Percentiles rank a stretch among this genome's conserved stretches.
Conservation (phyloP, 2,329 filamentous ascomycete species). For the Aspergillus brunneoviolaceus region DNA sequence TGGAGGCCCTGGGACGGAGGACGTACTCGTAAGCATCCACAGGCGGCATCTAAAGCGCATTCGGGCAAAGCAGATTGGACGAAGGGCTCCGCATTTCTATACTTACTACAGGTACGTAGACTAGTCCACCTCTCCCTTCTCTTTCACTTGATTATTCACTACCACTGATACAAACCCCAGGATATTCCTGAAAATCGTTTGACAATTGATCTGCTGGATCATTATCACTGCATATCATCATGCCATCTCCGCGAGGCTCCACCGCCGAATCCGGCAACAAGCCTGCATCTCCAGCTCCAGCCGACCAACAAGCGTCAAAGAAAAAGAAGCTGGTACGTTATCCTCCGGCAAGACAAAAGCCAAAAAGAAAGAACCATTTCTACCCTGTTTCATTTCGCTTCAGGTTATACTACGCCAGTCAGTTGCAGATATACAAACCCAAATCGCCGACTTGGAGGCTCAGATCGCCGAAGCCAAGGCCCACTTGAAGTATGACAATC, state of each 20-base stretch:
- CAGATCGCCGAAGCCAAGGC: conserved; percentile 35
- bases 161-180: too few species aligned
- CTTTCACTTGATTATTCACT: too few species aligned
- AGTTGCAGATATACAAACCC: conserved; percentile 46
- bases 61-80: not conserved
- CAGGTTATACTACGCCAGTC: conserved; percentile 26
- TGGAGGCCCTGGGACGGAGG: too few species aligned
- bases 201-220: not conserved
- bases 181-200: too few species aligned
- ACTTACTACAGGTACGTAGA: not conserved
- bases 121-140: too few species aligned
- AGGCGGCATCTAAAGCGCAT: not conserved
- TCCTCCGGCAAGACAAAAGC: not conserved
- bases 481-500: conserved; percentile 36
- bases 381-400: conserved; percentile 11
- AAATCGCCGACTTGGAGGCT: conserved; percentile 41
- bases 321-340: conserved; percentile 30
- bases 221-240: not conserved
- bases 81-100: not conserved
- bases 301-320: conserved; percentile 17
- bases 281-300: not conserved
- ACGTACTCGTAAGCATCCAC: too few species aligned
- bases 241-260: not conserved
- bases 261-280: not conserved
- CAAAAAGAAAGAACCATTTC: not conserved